Conservation (phyloP, 169 alveolate genomes). For the Plasmodium malariae region DNA sequence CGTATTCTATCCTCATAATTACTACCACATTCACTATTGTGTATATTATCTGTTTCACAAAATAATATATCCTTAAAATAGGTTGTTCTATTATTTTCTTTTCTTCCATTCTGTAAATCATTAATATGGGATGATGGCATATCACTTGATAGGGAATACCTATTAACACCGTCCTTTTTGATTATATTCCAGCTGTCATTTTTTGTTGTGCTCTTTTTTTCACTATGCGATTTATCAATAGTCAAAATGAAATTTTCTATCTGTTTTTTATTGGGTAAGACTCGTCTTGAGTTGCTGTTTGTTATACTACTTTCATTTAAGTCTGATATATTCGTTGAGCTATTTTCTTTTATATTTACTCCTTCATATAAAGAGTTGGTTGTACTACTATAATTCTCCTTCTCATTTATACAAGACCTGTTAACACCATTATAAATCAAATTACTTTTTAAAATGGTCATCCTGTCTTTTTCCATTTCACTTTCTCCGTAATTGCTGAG, state of each 20-base stretch:
- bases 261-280: constrained; percentile 31
- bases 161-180: neutral
- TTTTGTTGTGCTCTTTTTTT: neutral
- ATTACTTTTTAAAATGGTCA: too few species aligned
- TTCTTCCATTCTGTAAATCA: too few species aligned
- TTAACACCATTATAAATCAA: too few species aligned
- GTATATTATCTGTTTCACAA: too few species aligned
- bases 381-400: neutral
- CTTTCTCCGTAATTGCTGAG: too few species aligned
- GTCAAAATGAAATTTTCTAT: constrained; percentile 16
- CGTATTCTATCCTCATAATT: too few species aligned
- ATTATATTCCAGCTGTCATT: neutral
- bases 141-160: too few species aligned
- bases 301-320: neutral
- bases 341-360: neutral
- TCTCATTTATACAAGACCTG: neutral
- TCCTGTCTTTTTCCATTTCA: too few species aligned
- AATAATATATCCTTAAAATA: too few species aligned
- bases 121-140: too few species aligned
- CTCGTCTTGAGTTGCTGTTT: neutral
- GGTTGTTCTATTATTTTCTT: too few species aligned
- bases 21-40: too few species aligned
- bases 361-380: neutral
- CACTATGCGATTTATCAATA: constrained; percentile 12
- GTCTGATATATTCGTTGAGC: neutral